Evolutionary conservation across 768 basidiomycete genomes (phyloP), one percentile per base, ranked within the genome.

Genomic region (Candolleomyces aberdarensis): DNA sequence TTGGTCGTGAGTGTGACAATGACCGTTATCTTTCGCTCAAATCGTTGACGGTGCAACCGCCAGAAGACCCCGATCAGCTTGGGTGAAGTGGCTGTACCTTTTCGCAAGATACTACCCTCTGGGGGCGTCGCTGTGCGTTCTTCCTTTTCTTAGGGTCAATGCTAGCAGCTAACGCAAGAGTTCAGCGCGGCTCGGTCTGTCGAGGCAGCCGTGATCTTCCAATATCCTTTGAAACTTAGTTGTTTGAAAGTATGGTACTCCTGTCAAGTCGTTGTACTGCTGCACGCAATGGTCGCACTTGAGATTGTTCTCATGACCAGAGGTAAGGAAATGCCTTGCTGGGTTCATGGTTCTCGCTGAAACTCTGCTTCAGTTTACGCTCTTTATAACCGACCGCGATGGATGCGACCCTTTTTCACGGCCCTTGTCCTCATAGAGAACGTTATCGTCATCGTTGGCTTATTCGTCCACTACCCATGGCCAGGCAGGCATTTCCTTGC

Each of bases 11-110:
- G 70, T 66, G 22, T 20, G 56, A 32, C 20, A 15, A 20, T 36
- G 26, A 47, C 26, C n/a, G n/a, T 14, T n/a, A 19, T 31, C 41
- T 44, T 41, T 32, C 15, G 31, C 26, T 62, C 56, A 14, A 22
- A 19, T 51, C 4, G 29, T 2, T 9, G 41, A 44, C 29, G n/a
- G 10, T 31, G 31, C 29, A 39, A 26, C 26, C 41, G 26, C 19
- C 5, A 75, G 74, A 55, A 73, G 70, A 59, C 65, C 64, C 26
- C 64, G 68, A n/a, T 47, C 46, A 26, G 71, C 71, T 44, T 75
- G 71, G 72, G 43, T 72, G 20, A 74, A 75, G 67, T 75, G 73
- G 74, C 61, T 67, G 20, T 75, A 69, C 57, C 54, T 73, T 17
- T 68, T 71, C 49, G 57, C 71, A 50, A 67, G 74, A 22, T 75